These are phyloP conservation scores for Balakata baccata DNA, from an alignment of 345 rosid species.

Conservation along the genomic window DNA sequence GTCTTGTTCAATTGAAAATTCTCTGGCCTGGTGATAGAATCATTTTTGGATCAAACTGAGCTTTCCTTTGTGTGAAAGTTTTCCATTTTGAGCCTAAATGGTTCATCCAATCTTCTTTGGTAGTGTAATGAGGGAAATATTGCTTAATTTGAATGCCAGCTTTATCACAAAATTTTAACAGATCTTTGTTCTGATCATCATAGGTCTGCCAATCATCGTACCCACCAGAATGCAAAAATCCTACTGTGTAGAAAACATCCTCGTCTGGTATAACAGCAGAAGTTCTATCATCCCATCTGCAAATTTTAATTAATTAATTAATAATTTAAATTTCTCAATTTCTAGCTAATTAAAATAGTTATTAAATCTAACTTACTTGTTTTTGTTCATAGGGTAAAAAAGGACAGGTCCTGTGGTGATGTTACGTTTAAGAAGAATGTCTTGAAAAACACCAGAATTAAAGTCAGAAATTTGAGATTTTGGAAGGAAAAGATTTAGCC, in stretches of 20 bases:
- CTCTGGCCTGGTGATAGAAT: conserved; percentile 79
- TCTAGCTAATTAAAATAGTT: background rate
- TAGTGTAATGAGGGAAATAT: conserved; percentile 58
- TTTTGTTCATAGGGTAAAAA: conserved; percentile 73
- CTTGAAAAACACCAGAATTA: conserved; percentile 59
- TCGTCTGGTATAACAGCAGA: conserved; percentile 70
- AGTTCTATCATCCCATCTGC: conserved; percentile 80
- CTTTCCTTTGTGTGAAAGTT: conserved; percentile 49
- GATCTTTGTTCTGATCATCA: conserved; percentile 53
- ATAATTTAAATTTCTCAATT: background rate
- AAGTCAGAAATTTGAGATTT: conserved; percentile 59
- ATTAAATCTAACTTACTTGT: conserved; percentile 42
- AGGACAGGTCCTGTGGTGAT: conserved; percentile 68
- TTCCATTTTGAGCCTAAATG: conserved; percentile 87
- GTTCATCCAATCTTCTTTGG: conserved; percentile 50
- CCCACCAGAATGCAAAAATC: conserved; percentile 67
- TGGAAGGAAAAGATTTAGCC: conserved; percentile 84
- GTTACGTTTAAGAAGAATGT: conserved; percentile 58
- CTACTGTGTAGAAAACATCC: conserved; percentile 76
- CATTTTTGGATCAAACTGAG: conserved; percentile 71
- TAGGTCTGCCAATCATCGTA: conserved; percentile 49
- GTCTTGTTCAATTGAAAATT: conserved; percentile 43
- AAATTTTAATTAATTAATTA: background rate
- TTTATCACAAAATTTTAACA: conserved; percentile 52
- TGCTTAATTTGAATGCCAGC: conserved; percentile 56